Percentiles rank a stretch among this genome's conserved stretches.
These are phyloP conservation scores for Trematosphaeria pertusa DNA, from an alignment of 2,329 filamentous ascomycete genomes.

Conservation along the genomic window DNA sequence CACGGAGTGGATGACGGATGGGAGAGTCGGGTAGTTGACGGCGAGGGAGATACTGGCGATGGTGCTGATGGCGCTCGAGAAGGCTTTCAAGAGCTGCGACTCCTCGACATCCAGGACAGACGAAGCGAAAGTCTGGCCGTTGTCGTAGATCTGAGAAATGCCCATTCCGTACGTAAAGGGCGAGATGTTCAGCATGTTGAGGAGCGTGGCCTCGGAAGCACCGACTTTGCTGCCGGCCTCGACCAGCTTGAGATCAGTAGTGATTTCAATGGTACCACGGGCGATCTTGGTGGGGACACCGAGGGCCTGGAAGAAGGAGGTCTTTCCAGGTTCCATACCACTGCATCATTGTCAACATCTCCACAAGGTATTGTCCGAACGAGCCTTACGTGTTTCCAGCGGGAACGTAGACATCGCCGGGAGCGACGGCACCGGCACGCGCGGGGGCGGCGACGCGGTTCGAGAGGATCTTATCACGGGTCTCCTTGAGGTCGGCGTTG, in stretches of 20 bases:
- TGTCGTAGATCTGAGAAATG: constrained; percentile 94
- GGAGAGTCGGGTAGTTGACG: constrained; percentile 92
- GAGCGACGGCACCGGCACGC: constrained; percentile 96
- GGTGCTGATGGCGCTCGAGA: constrained; percentile 81
- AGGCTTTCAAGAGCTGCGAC: constrained; percentile 86
- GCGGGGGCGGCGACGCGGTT: constrained; percentile 98
- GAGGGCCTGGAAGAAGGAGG: constrained; percentile 99
- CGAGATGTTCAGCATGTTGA: constrained; percentile 99
- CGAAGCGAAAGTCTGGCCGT: constrained; percentile 89
- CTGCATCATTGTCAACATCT: constrained; percentile 28
- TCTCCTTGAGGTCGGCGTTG: constrained; percentile 90
- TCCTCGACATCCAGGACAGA: constrained; percentile 92
- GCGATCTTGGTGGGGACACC: constrained; percentile 99
- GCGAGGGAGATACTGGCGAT: constrained; percentile 92
- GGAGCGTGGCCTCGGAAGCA: constrained; percentile 95
- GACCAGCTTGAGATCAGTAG: constrained; percentile 95
- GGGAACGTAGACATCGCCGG: constrained; percentile 90
- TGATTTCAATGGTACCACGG: constrained; percentile 99
- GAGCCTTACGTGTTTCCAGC: constrained; percentile 82
- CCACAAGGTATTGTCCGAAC: constrained; percentile 1
- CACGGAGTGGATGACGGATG: constrained; percentile 94
- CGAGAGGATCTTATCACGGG: constrained; percentile 90
- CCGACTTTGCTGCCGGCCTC: constrained; percentile 94
- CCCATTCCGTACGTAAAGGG: constrained; percentile 83
- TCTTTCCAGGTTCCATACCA: constrained; percentile 99